phyloP scores from a whole-genome alignment of 2,329 filamentous ascomycete genomes.

The Ceratocystis eucalypticola region DNA sequence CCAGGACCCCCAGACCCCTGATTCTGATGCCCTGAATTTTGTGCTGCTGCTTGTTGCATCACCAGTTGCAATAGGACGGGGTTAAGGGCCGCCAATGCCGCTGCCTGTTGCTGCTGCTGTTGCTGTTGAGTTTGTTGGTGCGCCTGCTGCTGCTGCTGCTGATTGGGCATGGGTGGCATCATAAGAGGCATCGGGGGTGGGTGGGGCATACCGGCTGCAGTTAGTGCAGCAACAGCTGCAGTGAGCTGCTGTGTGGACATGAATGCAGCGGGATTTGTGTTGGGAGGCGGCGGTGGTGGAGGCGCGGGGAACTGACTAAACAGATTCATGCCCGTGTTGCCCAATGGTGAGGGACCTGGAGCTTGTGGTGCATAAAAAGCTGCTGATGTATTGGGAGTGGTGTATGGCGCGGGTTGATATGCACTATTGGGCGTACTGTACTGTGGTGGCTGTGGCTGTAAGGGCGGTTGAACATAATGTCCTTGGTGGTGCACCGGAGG shows the following conservation, averaged over 20 bases:
- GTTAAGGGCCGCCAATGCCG: slow-evolving; percentile 12
- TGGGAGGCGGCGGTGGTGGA: slow-evolving; percentile 11
- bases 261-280: slow-evolving; percentile 8
- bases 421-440: neutral
- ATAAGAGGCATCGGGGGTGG: neutral
- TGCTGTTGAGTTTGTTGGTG: slow-evolving; percentile 24
- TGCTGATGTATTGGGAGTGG: neutral
- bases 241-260: slow-evolving; percentile 8
- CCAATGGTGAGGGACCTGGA: neutral
- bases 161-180: slow-evolving; percentile 20
- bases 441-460: neutral
- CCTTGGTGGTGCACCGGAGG: neutral
- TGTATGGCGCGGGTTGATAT: neutral
- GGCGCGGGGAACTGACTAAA: slow-evolving; percentile 10
- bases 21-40: neutral
- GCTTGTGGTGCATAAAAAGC: slow-evolving; percentile 1
- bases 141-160: slow-evolving; percentile 24
- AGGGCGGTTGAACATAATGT: neutral
- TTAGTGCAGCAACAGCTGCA: neutral
- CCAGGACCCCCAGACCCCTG: slow-evolving; percentile 1
- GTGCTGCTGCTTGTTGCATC: slow-evolving; percentile 7
- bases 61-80: slow-evolving; percentile 9
- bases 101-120: slow-evolving; percentile 10
- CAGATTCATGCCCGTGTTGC: neutral
- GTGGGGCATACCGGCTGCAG: neutral